These are phyloP conservation scores for Lichenothelia convexa DNA, from an alignment of 495 filamentous ascomycete genomes.

Conservation along the genomic window DNA sequence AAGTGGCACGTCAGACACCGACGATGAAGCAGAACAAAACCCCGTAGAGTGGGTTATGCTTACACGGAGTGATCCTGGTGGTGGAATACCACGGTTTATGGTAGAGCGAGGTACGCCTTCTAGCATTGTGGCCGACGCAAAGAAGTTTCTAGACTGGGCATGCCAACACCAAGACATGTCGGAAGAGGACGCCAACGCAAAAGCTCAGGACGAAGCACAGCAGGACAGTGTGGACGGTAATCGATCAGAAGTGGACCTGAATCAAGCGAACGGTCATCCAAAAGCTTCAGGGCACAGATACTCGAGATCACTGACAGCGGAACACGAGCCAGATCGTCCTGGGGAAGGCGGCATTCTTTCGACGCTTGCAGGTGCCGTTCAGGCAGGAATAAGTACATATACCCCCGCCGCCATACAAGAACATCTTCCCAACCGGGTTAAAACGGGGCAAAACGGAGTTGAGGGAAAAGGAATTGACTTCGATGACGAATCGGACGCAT, in stretches of 20 bases:
- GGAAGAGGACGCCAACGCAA: constrained; percentile 20
- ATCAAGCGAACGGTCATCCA: constrained; percentile 1
- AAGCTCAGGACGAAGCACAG: constrained; percentile 14
- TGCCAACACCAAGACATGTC: constrained; percentile 31
- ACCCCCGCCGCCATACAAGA: constrained; percentile 6
- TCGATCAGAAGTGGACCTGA: constrained; percentile 5
- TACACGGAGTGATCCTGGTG: constrained; percentile 83
- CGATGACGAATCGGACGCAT: constrained; percentile 5
- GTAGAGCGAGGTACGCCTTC: constrained; percentile 80
- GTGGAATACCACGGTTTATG: constrained; percentile 83
- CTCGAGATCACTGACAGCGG: no score
- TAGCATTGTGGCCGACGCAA: constrained; percentile 65
- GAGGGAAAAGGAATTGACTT: neutral
- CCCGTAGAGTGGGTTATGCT: constrained; percentile 95
- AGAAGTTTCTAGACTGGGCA: constrained; percentile 77
- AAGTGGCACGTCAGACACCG: constrained; percentile 21
- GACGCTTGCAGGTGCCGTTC: constrained; percentile 2
- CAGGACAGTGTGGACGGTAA: constrained; percentile 1
- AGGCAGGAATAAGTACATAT: constrained; percentile 6
- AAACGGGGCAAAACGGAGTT: neutral
- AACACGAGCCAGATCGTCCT: neutral
- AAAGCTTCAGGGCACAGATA: no score
- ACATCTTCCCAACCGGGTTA: neutral
- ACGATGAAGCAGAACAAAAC: constrained; percentile 35
- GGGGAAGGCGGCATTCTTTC: constrained; percentile 7